Evolutionary conservation across 306 rosid species (phyloP).

Genomic region (Pyrus betulifolia): DNA sequence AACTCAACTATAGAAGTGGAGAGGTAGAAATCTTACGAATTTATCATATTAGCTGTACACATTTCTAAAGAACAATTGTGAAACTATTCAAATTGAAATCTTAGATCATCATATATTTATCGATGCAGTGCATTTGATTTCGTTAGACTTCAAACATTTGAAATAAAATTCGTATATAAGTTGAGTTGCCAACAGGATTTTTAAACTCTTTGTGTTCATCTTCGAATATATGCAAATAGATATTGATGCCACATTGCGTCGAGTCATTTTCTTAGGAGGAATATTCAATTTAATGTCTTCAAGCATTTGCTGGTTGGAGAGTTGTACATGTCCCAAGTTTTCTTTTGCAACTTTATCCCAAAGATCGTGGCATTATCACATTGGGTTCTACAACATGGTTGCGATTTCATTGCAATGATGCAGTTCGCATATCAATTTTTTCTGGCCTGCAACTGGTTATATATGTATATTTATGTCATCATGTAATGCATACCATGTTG

Average conservation of each 20-base stretch:
- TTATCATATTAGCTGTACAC: background rate
- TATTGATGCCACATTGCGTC: background rate
- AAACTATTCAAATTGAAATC: background rate
- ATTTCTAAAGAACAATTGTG: background rate
- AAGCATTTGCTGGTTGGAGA: background rate
- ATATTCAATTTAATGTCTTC: background rate
- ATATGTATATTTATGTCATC: background rate
- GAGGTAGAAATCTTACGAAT: background rate
- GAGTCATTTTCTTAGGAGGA: background rate
- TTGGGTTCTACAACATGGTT: background rate
- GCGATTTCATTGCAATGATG: background rate
- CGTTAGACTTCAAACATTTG: background rate
- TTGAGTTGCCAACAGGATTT: background rate
- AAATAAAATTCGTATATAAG: too few relatives aligned
- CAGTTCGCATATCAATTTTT: too few relatives aligned
- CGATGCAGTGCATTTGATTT: too few relatives aligned
- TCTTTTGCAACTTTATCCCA: background rate
- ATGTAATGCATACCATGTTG: background rate
- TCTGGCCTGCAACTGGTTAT: too few relatives aligned
- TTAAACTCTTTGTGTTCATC: background rate
- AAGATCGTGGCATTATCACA: background rate
- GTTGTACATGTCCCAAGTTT: background rate
- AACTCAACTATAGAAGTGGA: background rate
- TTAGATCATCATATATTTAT: too few relatives aligned
- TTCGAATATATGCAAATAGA: background rate